Conservation (phyloP, 371 early-diverging fungal species). For the Encephalitozoon intestinalis region DNA sequence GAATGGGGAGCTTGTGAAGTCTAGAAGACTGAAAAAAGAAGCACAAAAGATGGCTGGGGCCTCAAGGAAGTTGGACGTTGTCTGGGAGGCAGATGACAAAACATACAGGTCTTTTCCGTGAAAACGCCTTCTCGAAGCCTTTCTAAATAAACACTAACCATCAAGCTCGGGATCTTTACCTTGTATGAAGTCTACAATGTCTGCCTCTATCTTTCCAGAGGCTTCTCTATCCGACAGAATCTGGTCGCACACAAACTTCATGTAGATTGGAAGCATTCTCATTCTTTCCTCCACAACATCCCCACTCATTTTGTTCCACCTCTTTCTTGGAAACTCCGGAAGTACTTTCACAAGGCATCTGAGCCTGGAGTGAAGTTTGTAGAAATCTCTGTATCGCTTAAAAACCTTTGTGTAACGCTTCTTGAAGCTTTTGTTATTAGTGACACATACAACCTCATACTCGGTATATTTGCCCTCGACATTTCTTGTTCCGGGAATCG, state of each 20-base stretch:
- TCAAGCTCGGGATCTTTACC: not conserved
- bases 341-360: not conserved
- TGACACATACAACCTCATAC: constrained; percentile 15
- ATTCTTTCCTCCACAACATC: constrained; percentile 20
- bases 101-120: not conserved
- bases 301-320: not conserved
- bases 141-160: not conserved
- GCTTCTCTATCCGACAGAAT: not conserved
- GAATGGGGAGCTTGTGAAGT: not conserved
- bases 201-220: not conserved
- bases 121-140: too few relatives aligned
- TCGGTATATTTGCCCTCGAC: not conserved
- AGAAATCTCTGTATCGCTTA: constrained; percentile 26
- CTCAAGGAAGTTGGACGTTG: not conserved
- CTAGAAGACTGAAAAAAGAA: not conserved
- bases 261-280: constrained; percentile 3
- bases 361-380: not conserved
- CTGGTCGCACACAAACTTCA: constrained; percentile 20
- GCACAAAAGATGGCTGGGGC: not conserved
- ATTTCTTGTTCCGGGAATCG: constrained; percentile 8
- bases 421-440: constrained; percentile 3
- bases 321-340: constrained; percentile 18
- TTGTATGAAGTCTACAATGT: not conserved
- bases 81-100: not conserved
- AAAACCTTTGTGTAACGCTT: constrained; percentile 6